Conservation (phyloP, 1,139 yeast genomes). For the Zygoascus meyerae region DNA sequence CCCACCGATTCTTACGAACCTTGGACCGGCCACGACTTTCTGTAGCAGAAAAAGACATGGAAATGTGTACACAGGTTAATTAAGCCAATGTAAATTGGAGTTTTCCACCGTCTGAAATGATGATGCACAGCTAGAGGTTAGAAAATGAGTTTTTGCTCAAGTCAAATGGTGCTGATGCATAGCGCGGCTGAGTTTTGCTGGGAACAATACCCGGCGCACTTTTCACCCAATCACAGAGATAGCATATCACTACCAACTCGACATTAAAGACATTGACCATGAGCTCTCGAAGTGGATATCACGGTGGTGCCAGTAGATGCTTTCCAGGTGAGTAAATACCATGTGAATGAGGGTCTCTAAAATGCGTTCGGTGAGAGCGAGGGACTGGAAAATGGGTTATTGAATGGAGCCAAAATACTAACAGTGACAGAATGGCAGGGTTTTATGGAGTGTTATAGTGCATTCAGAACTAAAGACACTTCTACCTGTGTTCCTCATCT, state of each 20-base stretch:
- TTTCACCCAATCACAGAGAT: neutral
- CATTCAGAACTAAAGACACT: slow-evolving; percentile 35
- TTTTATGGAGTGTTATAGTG: slow-evolving; percentile 43
- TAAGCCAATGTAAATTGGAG: no score
- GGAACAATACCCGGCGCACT: neutral
- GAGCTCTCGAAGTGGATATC: slow-evolving; percentile 32
- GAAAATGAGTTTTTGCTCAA: neutral
- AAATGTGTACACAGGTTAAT: no score
- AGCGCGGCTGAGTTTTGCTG: no score
- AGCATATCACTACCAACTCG: no score
- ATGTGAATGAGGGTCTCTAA: no score
- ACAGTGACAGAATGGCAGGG: slow-evolving; percentile 37
- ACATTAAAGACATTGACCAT: slow-evolving; percentile 9
- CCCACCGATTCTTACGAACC: slow-evolving; percentile 29
- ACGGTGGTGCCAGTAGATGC: slow-evolving; percentile 45
- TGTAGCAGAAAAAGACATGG: no score
- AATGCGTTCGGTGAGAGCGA: no score
- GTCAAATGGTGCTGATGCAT: no score
- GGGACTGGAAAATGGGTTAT: no score
- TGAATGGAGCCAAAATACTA: no score
- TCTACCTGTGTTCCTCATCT: slow-evolving; percentile 38
- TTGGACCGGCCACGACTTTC: no score
- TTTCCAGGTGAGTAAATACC: slow-evolving; percentile 35
- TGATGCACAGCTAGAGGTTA: neutral
- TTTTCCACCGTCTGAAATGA: no score